Conservation (phyloP, 495 filamentous ascomycete species). For the Trichoderma virens region DNA sequence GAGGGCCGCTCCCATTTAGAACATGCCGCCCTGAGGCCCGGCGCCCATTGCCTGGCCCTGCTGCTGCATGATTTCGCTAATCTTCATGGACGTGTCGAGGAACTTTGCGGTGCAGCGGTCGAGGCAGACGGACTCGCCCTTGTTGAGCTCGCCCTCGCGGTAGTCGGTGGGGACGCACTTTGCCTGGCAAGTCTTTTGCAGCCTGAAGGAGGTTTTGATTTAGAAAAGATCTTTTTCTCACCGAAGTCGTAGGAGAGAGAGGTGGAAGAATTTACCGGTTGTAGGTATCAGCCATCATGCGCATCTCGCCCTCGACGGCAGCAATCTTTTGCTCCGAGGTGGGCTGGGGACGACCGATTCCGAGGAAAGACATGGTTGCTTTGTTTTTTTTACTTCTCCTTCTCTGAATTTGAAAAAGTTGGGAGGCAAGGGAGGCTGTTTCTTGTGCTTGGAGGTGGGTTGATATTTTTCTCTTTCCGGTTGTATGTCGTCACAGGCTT, state of each 20-base stretch:
- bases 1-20: no score
- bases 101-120: slow-evolving; percentile 96
- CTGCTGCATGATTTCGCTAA: slow-evolving; percentile 51
- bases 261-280: slow-evolving; percentile 54
- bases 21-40: slow-evolving; percentile 22
- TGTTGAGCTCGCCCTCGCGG: slow-evolving; percentile 92
- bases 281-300: slow-evolving; percentile 95
- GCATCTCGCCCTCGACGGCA: slow-evolving; percentile 85
- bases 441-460: background rate
- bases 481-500: slow-evolving; percentile 8
- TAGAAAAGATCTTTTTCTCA: no score
- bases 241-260: background rate
- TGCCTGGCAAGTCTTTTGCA: slow-evolving; percentile 77
- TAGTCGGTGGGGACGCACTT: slow-evolving; percentile 91
- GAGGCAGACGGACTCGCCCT: slow-evolving; percentile 95
- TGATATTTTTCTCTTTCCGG: no score
- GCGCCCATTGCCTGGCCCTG: slow-evolving; percentile 36
- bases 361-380: slow-evolving; percentile 84
- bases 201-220: no score
- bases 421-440: background rate
- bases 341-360: slow-evolving; percentile 80
- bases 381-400: background rate
- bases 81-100: slow-evolving; percentile 96
- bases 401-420: background rate
- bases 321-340: slow-evolving; percentile 93